phyloP scores from a whole-genome alignment of 257 asterid genomes.

The Nicotiana paniculata region DNA sequence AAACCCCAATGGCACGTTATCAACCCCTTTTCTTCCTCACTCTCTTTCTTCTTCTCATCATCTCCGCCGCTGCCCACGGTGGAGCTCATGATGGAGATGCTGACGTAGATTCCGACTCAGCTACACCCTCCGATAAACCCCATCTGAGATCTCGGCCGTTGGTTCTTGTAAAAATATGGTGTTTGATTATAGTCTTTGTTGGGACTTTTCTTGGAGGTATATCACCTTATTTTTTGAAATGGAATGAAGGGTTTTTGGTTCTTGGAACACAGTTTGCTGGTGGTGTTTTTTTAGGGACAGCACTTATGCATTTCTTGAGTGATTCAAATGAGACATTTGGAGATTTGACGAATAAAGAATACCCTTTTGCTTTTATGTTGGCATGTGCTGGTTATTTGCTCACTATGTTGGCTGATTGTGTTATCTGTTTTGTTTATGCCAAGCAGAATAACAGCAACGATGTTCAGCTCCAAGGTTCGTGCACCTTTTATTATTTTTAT shows the following conservation, averaged over 20 bases:
- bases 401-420: conserved; percentile 76
- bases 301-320: conserved; percentile 86
- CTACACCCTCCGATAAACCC: conserved; percentile 35
- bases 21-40: conserved; percentile 22
- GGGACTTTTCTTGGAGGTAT: conserved; percentile 77
- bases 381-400: conserved; percentile 72
- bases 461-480: conserved; percentile 48
- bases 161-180: conserved; percentile 73
- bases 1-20: conserved; percentile 34
- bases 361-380: conserved; percentile 87
- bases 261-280: conserved; percentile 91
- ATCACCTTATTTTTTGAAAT: conserved; percentile 74
- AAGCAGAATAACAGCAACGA: conserved; percentile 24
- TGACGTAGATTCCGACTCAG: conserved; percentile 22
- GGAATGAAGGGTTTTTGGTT: conserved; percentile 78
- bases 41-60: conserved; percentile 34
- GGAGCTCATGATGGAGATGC: conserved; percentile 24
- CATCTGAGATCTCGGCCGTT: conserved; percentile 52
- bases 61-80: conserved; percentile 59
- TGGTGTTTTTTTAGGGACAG: conserved; percentile 81
- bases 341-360: conserved; percentile 51
- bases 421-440: conserved; percentile 47
- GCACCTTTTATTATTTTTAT: background rate
- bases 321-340: conserved; percentile 74
- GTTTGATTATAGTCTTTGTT: conserved; percentile 59